Evolutionary conservation across 1,284 basidiomycete species (phyloP).

Genomic region (Vanrija sp.): DNA sequence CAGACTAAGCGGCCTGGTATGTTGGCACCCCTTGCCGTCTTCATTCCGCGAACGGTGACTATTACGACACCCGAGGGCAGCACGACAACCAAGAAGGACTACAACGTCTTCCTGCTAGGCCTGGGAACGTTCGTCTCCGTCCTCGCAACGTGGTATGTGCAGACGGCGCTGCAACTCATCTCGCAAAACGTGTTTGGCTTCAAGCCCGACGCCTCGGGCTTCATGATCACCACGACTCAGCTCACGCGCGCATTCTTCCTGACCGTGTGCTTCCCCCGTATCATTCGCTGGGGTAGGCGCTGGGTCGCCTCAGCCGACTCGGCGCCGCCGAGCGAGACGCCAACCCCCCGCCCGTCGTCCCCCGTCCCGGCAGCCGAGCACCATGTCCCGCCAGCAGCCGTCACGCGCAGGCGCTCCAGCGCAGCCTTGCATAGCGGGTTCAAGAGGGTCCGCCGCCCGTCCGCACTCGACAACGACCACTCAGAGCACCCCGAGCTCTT

Average conservation of each 20-base stretch:
- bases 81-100: slow-evolving; percentile 15
- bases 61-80: not conserved
- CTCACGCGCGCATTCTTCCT: slow-evolving; percentile 39
- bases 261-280: slow-evolving; percentile 34
- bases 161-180: slow-evolving; percentile 35
- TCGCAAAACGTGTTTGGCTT: slow-evolving; percentile 36
- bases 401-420: no score
- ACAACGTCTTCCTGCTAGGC: slow-evolving; percentile 33
- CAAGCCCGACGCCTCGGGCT: slow-evolving; percentile 24
- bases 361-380: not conserved
- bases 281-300: slow-evolving; percentile 30
- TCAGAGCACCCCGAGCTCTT: slow-evolving; percentile 17
- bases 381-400: not conserved
- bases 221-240: slow-evolving; percentile 26
- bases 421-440: not conserved
- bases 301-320: slow-evolving; percentile 6
- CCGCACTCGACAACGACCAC: not conserved
- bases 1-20: slow-evolving; percentile 15
- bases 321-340: not conserved
- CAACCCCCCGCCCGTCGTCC: no score
- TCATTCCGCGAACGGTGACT: slow-evolving; percentile 23
- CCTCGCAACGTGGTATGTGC: slow-evolving; percentile 38
- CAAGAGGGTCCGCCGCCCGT: not conserved
- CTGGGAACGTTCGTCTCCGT: slow-evolving; percentile 38
- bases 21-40: slow-evolving; percentile 37